Base-by-base conservation (phyloP, 2,329 filamentous ascomycete genomes). In the Fusarium decemcellulare region DNA sequence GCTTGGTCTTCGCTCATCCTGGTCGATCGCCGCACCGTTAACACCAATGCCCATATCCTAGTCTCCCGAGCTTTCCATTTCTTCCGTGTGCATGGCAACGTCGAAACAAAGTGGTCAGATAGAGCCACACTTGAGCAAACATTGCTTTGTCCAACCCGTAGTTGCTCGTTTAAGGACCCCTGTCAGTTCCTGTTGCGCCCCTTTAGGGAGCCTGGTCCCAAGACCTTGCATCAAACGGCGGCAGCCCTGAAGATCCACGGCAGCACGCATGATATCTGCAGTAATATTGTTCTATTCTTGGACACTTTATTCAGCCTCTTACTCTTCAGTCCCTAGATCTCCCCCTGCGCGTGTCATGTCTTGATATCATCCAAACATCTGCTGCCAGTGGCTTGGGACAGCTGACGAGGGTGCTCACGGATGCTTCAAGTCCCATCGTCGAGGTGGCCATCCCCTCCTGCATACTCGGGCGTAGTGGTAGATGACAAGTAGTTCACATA, bases 21-120 rank as follows among this genome's bases (percentile, higher is more conserved):
- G 63, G 67, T 60, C 44, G 67, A 70, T 70, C 67, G 67, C 40
- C 51, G 36, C 46, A 34, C 37, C 61, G 46, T 46, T 56, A 42
- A 39, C 29, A 50, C 53, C 42, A 46, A 37, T 36, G 46, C 57
- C 61, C 39, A 43, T 44, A 66, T 59, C 65, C 66, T 30, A 48
- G 63, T 57, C 39, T 23, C 27, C 34, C 10, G 12, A 53, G 48
- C 18, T 59, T 40, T 56, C 47, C 58, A 36, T 43, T 53, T 43
- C 48, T 46, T 59, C 14, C 50, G 39, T 37, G 23, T 30, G 50
- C 47, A 23, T 40, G 50, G 15, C 18, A 42, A 39, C 29, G 34
- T 63, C 42, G 53, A 67, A 67, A 70, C 58, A 47, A 57, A 51
- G 16, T 32, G 16, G 50, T 30, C 40, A 29, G 30, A 37, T 16